These are phyloP conservation scores for Gautieria morchelliformis DNA, from an alignment of 768 basidiomycete genomes.

Conservation along the genomic window DNA sequence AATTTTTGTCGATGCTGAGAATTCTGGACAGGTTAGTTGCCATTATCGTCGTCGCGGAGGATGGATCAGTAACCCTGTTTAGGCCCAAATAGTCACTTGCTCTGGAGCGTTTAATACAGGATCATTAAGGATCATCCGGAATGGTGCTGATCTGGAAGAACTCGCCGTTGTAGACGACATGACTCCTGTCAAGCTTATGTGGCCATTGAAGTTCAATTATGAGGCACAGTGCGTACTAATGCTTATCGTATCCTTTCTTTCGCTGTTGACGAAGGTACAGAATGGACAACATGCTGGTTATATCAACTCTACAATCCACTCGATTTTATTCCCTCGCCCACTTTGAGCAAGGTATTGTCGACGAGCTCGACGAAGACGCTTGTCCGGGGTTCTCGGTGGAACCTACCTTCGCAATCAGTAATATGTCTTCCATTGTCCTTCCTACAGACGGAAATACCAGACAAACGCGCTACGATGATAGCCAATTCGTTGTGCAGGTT, in stretches of 20 bases:
- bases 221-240: constrained; percentile 23
- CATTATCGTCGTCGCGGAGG: neutral
- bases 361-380: constrained; percentile 10
- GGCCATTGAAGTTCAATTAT: constrained; percentile 43
- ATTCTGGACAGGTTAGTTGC: constrained; percentile 51
- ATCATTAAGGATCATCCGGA: constrained; percentile 65
- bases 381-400: constrained; percentile 1
- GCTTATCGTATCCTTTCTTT: neutral
- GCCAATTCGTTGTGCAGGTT: constrained; percentile 56
- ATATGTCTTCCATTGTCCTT: constrained; percentile 27
- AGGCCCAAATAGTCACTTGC: constrained; percentile 80
- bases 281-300: constrained; percentile 23
- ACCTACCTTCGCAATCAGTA: constrained; percentile 53
- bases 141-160: constrained; percentile 73
- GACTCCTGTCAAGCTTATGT: constrained; percentile 46
- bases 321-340: constrained; percentile 4
- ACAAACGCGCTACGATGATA: constrained; percentile 14
- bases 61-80: neutral
- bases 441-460: neutral
- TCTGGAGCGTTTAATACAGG: constrained; percentile 76
- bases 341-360: constrained; percentile 11
- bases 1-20: constrained; percentile 61
- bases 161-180: constrained; percentile 50
- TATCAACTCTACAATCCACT: constrained; percentile 8
- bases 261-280: constrained; percentile 22